These are phyloP conservation scores for Halenospora varia DNA, from an alignment of 495 filamentous ascomycete species.

Conservation along the genomic window DNA sequence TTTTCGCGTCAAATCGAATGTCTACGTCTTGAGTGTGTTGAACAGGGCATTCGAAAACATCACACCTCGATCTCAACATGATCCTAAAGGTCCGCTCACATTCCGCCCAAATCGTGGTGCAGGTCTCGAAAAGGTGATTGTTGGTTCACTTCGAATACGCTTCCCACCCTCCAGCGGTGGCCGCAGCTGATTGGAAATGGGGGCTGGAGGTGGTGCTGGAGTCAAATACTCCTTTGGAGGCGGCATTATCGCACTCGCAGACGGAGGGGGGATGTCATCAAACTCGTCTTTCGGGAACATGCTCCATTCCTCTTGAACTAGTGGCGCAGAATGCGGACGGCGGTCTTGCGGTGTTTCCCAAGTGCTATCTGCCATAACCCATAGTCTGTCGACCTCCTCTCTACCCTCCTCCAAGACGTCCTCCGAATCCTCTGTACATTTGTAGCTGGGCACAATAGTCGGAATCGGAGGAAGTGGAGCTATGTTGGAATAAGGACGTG, in stretches of 20 bases:
- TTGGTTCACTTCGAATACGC: constrained; percentile 15
- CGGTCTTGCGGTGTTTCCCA: background rate
- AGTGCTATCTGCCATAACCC: constrained; percentile 6
- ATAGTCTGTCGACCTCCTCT: background rate
- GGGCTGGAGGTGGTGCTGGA: background rate
- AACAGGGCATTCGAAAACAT: too few species aligned
- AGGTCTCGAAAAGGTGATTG: constrained; percentile 8
- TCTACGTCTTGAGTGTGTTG: too few species aligned
- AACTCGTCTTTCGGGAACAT: constrained; percentile 1
- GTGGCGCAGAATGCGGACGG: constrained; percentile 13
- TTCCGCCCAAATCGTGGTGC: constrained; percentile 10
- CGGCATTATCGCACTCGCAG: background rate
- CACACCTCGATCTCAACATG: background rate
- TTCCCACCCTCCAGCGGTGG: constrained; percentile 4
- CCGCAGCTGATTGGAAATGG: background rate
- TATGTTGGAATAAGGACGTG: constrained; percentile 8
- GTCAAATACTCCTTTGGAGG: background rate
- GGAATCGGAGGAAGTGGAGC: constrained; percentile 2
- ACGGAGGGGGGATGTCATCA: background rate
- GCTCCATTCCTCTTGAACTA: constrained; percentile 5
- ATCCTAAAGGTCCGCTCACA: constrained; percentile 8
- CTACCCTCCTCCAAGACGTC: constrained; percentile 11
- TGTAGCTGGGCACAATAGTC: constrained; percentile 9
- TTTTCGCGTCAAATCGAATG: too few species aligned
- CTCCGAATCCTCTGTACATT: constrained; percentile 3